Percentiles rank a stretch among this genome's conserved stretches.
phyloP scores from a whole-genome alignment of 768 basidiomycete species.

The Pleurotus sapidus region DNA sequence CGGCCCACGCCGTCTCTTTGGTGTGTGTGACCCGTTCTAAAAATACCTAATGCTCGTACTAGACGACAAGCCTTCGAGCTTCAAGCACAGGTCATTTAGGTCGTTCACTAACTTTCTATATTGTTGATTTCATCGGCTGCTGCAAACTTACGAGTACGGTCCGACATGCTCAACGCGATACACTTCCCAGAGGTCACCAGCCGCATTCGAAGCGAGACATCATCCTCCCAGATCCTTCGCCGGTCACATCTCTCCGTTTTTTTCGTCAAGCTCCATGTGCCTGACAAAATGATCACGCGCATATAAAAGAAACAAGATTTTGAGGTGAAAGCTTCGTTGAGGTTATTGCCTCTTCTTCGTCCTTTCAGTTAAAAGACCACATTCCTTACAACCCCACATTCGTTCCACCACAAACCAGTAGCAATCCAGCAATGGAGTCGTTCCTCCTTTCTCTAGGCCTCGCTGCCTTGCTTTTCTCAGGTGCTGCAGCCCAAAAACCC shows the following conservation, averaged over 20 bases:
- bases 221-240: too few relatives aligned
- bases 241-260: conserved; percentile 6
- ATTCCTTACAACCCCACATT: background rate
- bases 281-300: background rate
- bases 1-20: too few relatives aligned
- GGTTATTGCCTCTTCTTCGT: background rate
- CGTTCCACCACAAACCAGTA: background rate
- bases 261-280: background rate
- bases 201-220: too few relatives aligned
- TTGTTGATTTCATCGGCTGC: too few relatives aligned
- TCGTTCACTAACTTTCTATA: too few relatives aligned
- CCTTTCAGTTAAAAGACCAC: background rate
- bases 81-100: too few relatives aligned
- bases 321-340: background rate
- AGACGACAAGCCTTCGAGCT: too few relatives aligned
- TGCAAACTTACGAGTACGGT: too few relatives aligned
- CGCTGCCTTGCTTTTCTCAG: background rate
- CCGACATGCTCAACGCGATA: too few relatives aligned
- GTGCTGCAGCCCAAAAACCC: background rate
- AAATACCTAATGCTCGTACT: too few relatives aligned
- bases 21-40: too few relatives aligned
- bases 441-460: background rate
- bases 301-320: background rate
- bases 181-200: too few relatives aligned
- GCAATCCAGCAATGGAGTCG: background rate